These are phyloP conservation scores for Centaurea solstitialis DNA, from an alignment of 129 eudicot species.

Conservation along the genomic window DNA sequence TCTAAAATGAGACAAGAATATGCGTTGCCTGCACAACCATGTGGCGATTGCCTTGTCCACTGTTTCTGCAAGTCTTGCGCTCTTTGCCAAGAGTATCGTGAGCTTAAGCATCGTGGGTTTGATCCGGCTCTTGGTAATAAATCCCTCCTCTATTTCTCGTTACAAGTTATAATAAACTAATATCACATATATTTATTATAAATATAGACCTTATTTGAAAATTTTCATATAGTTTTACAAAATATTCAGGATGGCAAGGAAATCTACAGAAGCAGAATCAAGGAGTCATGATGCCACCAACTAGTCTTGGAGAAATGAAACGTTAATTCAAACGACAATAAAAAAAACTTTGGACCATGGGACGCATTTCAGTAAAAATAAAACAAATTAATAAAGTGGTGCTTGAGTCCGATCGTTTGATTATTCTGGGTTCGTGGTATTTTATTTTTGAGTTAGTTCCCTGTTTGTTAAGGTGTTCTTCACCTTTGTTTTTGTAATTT, in stretches of 20 bases:
- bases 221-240: neutral
- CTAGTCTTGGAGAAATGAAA: conserved; percentile 29
- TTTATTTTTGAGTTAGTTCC: too few species aligned
- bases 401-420: too few species aligned
- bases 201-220: neutral
- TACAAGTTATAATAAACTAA: too few species aligned
- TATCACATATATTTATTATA: neutral
- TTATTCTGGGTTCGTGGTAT: too few species aligned
- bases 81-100: conserved; percentile 65
- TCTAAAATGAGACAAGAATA: conserved; percentile 49
- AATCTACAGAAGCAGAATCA: conserved; percentile 29
- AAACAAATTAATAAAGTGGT: neutral
- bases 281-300: conserved; percentile 24
- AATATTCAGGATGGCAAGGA: conserved; percentile 48
- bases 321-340: neutral
- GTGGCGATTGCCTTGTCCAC: conserved; percentile 49
- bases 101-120: conserved; percentile 55
- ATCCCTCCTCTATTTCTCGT: neutral
- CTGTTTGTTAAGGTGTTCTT: too few species aligned
- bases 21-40: conserved; percentile 36
- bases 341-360: neutral
- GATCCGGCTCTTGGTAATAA: conserved; percentile 49
- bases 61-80: conserved; percentile 62
- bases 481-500: too few species aligned
- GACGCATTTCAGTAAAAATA: neutral